Base-by-base conservation (phyloP, 345 rosid species). In the Linum tenue region DNA sequence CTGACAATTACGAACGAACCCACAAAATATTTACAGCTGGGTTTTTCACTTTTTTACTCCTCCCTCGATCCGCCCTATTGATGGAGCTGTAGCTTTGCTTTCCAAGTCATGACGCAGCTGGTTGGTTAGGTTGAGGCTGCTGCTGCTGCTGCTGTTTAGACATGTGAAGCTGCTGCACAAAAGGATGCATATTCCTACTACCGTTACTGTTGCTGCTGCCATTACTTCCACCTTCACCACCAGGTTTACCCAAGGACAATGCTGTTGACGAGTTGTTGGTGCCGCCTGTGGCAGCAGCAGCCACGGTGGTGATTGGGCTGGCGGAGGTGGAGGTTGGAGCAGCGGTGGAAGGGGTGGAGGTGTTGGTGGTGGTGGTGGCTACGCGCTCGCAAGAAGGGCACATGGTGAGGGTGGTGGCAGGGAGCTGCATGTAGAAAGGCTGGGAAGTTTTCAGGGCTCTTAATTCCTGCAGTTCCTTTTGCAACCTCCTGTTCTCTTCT, bases 371-470 rank as follows among this genome's bases (percentile, higher is more conserved):
- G 53, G 87, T 75, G 80, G 96, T 78, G 72, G 89, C 86, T 7
- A 90, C 92, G 58, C 97, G 92, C 80, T 88, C 97, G 60, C 99
- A 94, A 10, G 99, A 94, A 55, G 99, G 99, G 69, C 99, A 94
- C 96, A 94, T 94, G 59, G 99, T 94, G 78, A 94, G 99, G 67
- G 99, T 94, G 42, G 99, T 94, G 66, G 99, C 96, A 9, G 99
- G 99, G 10, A 86, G 90, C 71, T 94, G 99, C 96, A 78, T 88
- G 89, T 82, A 86, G 80, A 86, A 94, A 9, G 97, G 92, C 55
- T 84, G 84, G 3, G 89, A 83, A 57, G 95, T 72, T 76, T 88
- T 90, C 74, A 94, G 79, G 39, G 96, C 88, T 72, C 99, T 84
- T 63, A 94, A 65, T 55, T 57, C 60, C 36, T 57, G 60, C 38